Evolutionary conservation across 1,284 basidiomycete genomes (phyloP).

Genomic region (Heliocybe sulcata): DNA sequence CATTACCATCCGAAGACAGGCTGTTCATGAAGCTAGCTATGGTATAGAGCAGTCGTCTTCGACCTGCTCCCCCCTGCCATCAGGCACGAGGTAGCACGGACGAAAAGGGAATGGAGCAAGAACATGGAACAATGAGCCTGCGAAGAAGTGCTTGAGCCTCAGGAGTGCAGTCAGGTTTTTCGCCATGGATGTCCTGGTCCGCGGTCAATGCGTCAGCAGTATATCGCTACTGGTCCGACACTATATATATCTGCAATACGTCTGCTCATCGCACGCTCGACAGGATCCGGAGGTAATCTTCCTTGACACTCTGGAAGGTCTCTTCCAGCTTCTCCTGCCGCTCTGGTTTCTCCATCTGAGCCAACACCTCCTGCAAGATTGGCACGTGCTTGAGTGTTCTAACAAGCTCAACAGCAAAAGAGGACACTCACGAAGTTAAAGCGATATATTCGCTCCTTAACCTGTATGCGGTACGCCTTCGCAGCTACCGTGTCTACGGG

Average conservation of each 20-base stretch:
- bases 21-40: not conserved
- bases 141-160: not conserved
- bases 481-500: conserved; percentile 47
- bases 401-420: not conserved
- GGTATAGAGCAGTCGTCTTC: conserved; percentile 13
- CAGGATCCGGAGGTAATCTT: conserved; percentile 84
- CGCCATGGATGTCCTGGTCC: not conserved
- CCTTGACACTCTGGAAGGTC: conserved; percentile 83
- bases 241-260: not conserved
- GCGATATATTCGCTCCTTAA: conserved; percentile 89
- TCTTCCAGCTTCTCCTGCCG: conserved; percentile 86
- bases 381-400: not conserved
- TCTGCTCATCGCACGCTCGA: conserved; percentile 27
- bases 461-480: conserved; percentile 73
- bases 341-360: conserved; percentile 81
- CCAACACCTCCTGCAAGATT: conserved; percentile 67
- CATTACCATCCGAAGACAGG: not conserved
- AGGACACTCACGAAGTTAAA: conserved; percentile 83
- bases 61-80: not conserved
- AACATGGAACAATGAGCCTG: not conserved
- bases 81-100: not conserved
- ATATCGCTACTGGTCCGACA: not conserved
- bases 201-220: too few species aligned
- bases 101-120: not conserved
- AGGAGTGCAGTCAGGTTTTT: not conserved